Conservation (phyloP, 2,329 filamentous ascomycete species). For the Decorospora gaudefroyi region DNA sequence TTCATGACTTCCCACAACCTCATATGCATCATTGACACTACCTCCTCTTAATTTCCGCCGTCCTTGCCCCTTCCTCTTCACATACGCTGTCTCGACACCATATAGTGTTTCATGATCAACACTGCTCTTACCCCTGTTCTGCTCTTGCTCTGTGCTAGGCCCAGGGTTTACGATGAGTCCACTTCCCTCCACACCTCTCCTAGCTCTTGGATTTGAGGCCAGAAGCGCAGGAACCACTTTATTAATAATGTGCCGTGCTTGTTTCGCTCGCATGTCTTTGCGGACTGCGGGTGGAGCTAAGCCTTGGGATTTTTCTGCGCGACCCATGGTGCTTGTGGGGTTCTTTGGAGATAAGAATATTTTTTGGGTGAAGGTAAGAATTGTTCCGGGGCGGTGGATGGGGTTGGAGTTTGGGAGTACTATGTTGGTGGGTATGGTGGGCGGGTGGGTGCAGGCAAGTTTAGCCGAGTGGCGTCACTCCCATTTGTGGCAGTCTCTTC, state of each 20-base stretch:
- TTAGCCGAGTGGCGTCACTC: no score
- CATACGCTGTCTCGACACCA: constrained; percentile 30
- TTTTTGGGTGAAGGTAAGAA: no score
- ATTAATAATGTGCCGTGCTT: constrained; percentile 62
- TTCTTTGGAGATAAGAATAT: no score
- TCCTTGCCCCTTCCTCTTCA: constrained; percentile 44
- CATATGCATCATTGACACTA: constrained; percentile 8
- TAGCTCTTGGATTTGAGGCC: constrained; percentile 58
- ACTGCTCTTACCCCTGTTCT: neutral
- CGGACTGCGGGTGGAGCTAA: constrained; percentile 46
- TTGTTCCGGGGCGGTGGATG: no score
- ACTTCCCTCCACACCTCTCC: constrained; percentile 58
- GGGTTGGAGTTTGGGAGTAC: constrained; percentile 10
- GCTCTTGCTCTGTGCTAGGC: constrained; percentile 5
- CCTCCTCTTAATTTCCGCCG: constrained; percentile 33
- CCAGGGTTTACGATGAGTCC: constrained; percentile 55
- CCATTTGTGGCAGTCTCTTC: no score
- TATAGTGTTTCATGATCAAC: constrained; percentile 8
- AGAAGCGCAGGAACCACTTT: constrained; percentile 63
- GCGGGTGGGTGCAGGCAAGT: no score
- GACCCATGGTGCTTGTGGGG: constrained; percentile 38
- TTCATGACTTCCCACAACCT: constrained; percentile 7
- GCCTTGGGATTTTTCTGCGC: constrained; percentile 44
- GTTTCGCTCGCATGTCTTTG: constrained; percentile 55
- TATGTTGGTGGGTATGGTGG: constrained; percentile 14